Evolutionary conservation across 768 basidiomycete species (phyloP), one percentile per base, ranked within the genome.

Genomic region (Mycena maculata): DNA sequence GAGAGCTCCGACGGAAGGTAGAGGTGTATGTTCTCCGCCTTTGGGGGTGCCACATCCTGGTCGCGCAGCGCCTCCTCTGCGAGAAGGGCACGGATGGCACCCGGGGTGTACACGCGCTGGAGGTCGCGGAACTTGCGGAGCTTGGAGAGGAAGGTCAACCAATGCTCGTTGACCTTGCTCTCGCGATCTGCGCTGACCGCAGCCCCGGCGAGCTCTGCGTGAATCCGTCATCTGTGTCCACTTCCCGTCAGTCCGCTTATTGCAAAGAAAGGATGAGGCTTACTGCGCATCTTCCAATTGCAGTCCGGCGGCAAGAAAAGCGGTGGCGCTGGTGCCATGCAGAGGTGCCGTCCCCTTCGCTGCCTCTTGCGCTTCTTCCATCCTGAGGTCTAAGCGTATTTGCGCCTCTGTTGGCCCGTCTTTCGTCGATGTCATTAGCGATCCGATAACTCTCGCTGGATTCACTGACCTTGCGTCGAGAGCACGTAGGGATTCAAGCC

Each of bases 141-240:
- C 33, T 69, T 68, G 9, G 28, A 10, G 18, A 31, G 4, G 25
- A 70, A 41, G 16, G 44, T 27, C 16, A 42, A 12, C 11, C 69
- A 52, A 30, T 45, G 69, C 27, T 72, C 57, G n/a, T 70, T 12
- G n/a, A 71, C 23, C 39, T 65, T 60, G 22, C 31, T 15, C 12
- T 53, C 23, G 15, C 56, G 45, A 23, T 44, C 50, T 6, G 52
- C 45, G 18, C 62, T 28, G 7, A 57, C 15, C n/a, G 27, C 28
- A 3, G 15, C 9, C 2, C 36, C 42, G 5, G 25, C 50, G n/a
- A 57, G 7, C 38, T 63, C 62, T 4, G 52, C 33, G 10, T 18
- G 20, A 18, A 63, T 30, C 38, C 56, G 44, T 23, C 41, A 33
- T n/a, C 56, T 47, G n/a, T 3, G 38, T 27, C 13, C 6, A 36